These are phyloP conservation scores for Xylaria polymorpha DNA, from an alignment of 2,329 filamentous ascomycete genomes.

Conservation along the genomic window DNA sequence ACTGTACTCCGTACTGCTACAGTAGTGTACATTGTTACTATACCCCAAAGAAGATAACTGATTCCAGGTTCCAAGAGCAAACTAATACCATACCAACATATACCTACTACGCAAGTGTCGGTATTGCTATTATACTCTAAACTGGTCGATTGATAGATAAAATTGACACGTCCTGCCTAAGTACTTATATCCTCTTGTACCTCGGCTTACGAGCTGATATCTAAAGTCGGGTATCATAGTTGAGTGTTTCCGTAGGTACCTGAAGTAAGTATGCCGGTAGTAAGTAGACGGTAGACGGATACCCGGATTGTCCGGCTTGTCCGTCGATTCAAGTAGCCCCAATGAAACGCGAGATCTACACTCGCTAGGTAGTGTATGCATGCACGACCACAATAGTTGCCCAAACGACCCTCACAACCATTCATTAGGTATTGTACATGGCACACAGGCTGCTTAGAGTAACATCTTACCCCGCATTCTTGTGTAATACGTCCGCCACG, in stretches of 20 bases:
- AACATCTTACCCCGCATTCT: slow-evolving; percentile 22
- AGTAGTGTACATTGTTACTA: too few species aligned
- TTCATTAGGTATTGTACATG: slow-evolving; percentile 5
- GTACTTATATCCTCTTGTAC: background rate
- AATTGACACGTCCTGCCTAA: background rate
- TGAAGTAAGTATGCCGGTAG: background rate
- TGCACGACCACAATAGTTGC: background rate
- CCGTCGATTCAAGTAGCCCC: background rate
- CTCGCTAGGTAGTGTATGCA: slow-evolving; percentile 8
- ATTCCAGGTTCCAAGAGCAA: background rate
- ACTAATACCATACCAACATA: too few species aligned
- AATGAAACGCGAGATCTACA: slow-evolving; percentile 1
- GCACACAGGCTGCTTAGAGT: background rate
- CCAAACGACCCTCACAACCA: slow-evolving; percentile 7
- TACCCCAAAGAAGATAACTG: background rate
- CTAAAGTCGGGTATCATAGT: background rate
- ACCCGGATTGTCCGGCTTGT: background rate
- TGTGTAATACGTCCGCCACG: slow-evolving; percentile 2
- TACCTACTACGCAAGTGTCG: too few species aligned
- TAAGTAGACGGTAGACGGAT: too few species aligned
- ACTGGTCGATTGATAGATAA: background rate
- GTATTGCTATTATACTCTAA: too few species aligned
- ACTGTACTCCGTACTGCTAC: background rate
- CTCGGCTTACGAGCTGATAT: background rate
- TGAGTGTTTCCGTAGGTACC: background rate